Percentiles rank a stretch among this genome's conserved stretches.
Evolutionary conservation across 805 yeast species (phyloP).

Genomic region (Suhomyces kilbournensis): DNA sequence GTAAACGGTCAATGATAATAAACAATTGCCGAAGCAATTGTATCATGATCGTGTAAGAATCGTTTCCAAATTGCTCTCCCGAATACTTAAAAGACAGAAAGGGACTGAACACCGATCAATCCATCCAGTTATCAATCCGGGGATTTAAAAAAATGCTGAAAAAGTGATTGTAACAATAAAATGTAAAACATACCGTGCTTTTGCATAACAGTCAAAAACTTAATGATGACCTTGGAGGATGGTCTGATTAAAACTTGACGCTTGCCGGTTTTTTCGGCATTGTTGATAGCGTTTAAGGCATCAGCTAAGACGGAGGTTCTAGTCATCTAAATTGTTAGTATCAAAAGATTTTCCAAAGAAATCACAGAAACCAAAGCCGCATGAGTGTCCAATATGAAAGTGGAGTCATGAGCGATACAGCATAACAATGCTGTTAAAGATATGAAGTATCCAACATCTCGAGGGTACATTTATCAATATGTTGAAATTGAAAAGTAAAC

Average conservation of each 20-base stretch:
- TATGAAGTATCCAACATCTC: constrained; percentile 28
- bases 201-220: constrained; percentile 95
- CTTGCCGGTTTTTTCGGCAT: constrained; percentile 99
- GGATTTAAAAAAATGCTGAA: constrained; percentile 10
- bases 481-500: constrained; percentile 13
- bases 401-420: constrained; percentile 33
- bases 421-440: background rate
- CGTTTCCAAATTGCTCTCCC: constrained; percentile 70
- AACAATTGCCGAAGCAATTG: constrained; percentile 14
- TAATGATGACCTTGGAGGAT: constrained; percentile 96
- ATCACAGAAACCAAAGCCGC: constrained; percentile 20
- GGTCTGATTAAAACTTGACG: constrained; percentile 98
- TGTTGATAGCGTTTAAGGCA: constrained; percentile 97
- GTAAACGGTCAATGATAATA: constrained; percentile 53
- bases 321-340: constrained; percentile 55
- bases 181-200: constrained; percentile 64
- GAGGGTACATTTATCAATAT: constrained; percentile 11
- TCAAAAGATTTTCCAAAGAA: constrained; percentile 3
- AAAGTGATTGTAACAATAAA: background rate
- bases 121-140: constrained; percentile 99
- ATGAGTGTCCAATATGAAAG: constrained; percentile 35
- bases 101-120: constrained; percentile 82
- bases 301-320: constrained; percentile 98
- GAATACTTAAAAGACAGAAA: constrained; percentile 97
- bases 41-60: constrained; percentile 64